Conservation (phyloP, 768 basidiomycete genomes). For the Suillus subalutaceus region DNA sequence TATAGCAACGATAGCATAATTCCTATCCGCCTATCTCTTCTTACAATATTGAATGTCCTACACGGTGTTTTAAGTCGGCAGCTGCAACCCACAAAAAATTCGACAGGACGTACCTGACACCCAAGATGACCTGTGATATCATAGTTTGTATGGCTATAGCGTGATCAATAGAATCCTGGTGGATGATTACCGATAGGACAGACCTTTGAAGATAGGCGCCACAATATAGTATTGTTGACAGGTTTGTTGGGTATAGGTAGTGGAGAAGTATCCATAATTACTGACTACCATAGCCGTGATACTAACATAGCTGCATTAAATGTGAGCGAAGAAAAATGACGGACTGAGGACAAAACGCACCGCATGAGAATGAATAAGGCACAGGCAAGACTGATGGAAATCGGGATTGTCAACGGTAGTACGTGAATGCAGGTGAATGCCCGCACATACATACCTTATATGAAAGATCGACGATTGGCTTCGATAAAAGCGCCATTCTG, state of each 20-base stretch:
- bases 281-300: slow-evolving; percentile 51
- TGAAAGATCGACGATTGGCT: slow-evolving; percentile 30
- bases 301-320: slow-evolving; percentile 38
- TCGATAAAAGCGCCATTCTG: slow-evolving; percentile 37
- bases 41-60: background rate
- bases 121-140: slow-evolving; percentile 68
- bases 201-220: slow-evolving; percentile 67
- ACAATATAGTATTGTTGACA: slow-evolving; percentile 55
- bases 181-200: background rate
- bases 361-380: slow-evolving; percentile 33
- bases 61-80: background rate
- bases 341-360: slow-evolving; percentile 10
- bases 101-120: slow-evolving; percentile 52
- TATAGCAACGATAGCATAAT: background rate
- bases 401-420: background rate
- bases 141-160: slow-evolving; percentile 47
- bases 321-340: background rate
- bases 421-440: no score
- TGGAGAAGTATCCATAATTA: slow-evolving; percentile 62
- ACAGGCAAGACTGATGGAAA: slow-evolving; percentile 28
- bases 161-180: background rate
- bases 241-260: slow-evolving; percentile 44
- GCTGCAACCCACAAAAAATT: slow-evolving; percentile 27
- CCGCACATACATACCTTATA: slow-evolving; percentile 26
- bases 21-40: background rate